These are phyloP conservation scores for Aspergillus niger DNA, from an alignment of 2,329 filamentous ascomycete genomes.

Conservation along the genomic window DNA sequence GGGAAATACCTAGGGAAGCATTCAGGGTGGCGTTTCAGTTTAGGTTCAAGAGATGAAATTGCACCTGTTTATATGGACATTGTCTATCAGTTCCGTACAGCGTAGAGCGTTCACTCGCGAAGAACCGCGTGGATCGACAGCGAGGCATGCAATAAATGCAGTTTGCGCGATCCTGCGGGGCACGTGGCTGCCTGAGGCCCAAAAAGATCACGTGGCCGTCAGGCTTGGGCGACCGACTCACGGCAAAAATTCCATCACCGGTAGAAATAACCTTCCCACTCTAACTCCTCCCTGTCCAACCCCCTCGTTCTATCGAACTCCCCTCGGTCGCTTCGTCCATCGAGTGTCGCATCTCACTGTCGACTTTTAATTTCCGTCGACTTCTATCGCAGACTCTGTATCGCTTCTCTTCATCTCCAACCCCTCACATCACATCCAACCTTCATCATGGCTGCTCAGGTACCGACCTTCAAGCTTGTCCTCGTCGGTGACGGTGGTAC, in stretches of 20 bases:
- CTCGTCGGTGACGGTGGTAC: slow-evolving; percentile 99
- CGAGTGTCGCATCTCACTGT: slow-evolving; percentile 27
- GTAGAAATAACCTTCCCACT: slow-evolving; percentile 27
- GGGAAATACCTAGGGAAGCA: slow-evolving; percentile 6
- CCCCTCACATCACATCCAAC: slow-evolving; percentile 18
- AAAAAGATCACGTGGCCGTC: slow-evolving; percentile 20
- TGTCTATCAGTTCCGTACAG: too few relatives aligned
- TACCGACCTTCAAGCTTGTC: slow-evolving; percentile 98
- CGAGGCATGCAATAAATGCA: background rate
- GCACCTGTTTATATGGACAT: background rate
- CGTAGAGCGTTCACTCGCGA: too few relatives aligned
- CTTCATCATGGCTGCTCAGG: slow-evolving; percentile 63
- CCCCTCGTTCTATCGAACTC: slow-evolving; percentile 25
- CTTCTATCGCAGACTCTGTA: slow-evolving; percentile 6
- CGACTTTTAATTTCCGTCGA: slow-evolving; percentile 20
- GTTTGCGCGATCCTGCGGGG: slow-evolving; percentile 19
- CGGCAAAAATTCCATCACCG: slow-evolving; percentile 35
- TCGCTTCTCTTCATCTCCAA: slow-evolving; percentile 18
- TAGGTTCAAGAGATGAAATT: background rate
- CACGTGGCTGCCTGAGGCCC: slow-evolving; percentile 23
- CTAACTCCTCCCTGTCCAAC: slow-evolving; percentile 27
- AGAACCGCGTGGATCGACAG: too few relatives aligned
- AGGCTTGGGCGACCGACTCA: slow-evolving; percentile 25
- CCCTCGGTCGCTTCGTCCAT: slow-evolving; percentile 15
- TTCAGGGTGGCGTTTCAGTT: slow-evolving; percentile 13